These are phyloP conservation scores for Zygosaccharomyces pseudobailii DNA, from an alignment of 1,139 yeast genomes.

Conservation along the genomic window DNA sequence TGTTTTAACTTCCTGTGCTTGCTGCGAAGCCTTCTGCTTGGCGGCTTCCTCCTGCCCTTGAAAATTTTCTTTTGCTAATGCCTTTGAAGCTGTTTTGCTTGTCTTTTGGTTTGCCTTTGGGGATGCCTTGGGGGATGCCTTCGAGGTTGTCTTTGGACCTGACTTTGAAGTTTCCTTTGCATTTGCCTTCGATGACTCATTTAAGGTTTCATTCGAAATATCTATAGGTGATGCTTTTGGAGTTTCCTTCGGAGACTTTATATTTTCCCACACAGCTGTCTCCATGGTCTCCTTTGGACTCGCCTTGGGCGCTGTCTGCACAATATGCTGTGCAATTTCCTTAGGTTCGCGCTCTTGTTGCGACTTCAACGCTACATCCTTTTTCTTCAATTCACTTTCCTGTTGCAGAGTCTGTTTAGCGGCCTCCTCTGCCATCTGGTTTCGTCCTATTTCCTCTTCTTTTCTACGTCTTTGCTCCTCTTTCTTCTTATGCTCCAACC, in stretches of 20 bases:
- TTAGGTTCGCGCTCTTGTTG: constrained; percentile 3
- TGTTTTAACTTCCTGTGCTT: constrained; percentile 11
- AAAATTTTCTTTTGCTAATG: constrained; percentile 7
- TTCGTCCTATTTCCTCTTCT: background rate
- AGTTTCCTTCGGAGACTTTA: too few species aligned
- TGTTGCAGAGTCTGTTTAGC: constrained; percentile 23
- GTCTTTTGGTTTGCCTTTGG: background rate
- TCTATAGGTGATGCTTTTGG: constrained; percentile 2
- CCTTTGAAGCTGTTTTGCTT: constrained; percentile 3
- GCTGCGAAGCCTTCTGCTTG: constrained; percentile 10
- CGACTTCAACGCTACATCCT: constrained; percentile 10
- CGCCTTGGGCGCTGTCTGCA: too few species aligned
- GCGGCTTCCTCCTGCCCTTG: constrained; percentile 8
- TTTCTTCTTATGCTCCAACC: background rate
- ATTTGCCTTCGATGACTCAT: background rate
- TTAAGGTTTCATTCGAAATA: background rate
- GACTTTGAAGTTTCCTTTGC: background rate
- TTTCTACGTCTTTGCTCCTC: background rate
- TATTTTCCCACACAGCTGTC: too few species aligned
- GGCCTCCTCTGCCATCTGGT: constrained; percentile 22
- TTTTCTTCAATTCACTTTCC: constrained; percentile 16
- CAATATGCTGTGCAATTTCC: too few species aligned
- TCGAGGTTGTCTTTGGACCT: background rate
- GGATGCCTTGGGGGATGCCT: background rate
- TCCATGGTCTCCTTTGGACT: too few species aligned